Conservation (phyloP, 225 moss, liverwort and hornwort species). For the Pseudoscleropodium purum region DNA sequence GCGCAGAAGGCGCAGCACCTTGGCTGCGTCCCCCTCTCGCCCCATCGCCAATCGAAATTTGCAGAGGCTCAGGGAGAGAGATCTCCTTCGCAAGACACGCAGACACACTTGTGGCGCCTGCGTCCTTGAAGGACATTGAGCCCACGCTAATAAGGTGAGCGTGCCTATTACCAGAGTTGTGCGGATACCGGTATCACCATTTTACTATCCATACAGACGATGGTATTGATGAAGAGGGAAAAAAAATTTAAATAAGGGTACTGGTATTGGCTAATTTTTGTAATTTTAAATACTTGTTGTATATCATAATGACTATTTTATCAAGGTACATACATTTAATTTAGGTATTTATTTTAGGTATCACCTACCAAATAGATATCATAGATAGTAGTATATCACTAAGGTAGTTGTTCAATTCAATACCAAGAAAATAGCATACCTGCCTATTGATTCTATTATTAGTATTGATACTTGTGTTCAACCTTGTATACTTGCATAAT, state of each 20-base stretch:
- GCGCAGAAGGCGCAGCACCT: background rate
- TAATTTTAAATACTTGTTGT: background rate
- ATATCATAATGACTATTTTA: background rate
- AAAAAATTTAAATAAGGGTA: background rate
- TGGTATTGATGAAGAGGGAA: background rate
- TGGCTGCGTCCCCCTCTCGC: background rate
- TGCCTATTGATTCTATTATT: background rate
- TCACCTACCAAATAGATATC: background rate
- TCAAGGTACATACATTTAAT: fast-evolving
- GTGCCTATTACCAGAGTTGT: background rate
- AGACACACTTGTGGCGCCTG: background rate
- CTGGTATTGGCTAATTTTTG: background rate
- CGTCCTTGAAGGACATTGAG: background rate
- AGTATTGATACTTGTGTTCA: no score
- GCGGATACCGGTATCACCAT: background rate
- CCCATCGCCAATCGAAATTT: background rate
- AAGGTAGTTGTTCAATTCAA: background rate
- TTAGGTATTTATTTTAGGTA: background rate
- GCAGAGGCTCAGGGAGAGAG: background rate
- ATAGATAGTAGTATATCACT: background rate
- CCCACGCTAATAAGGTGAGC: background rate
- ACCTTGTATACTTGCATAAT: background rate
- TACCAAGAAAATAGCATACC: background rate
- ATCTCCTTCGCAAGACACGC: background rate
- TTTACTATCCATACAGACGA: background rate